A percentile compares a stretch with the other conserved stretches of the same genome.
These are phyloP conservation scores for Aurantiochytrium sp. DNA, from an alignment of 108 stramenopile species.

Conservation along the genomic window DNA sequence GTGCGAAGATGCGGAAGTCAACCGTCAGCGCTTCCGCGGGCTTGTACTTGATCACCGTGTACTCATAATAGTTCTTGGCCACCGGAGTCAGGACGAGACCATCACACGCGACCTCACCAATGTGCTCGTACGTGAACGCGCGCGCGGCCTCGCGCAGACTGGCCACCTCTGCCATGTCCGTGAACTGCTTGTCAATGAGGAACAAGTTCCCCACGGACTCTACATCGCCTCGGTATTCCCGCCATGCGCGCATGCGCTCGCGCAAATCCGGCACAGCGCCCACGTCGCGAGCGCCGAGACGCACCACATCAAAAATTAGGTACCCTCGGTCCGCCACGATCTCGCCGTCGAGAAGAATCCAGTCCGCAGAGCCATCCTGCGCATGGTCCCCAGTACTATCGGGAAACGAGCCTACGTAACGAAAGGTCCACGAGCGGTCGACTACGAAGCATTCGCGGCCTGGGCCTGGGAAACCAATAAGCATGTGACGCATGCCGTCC, in stretches of 20 bases:
- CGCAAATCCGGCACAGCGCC: background rate
- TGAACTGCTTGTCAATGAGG: background rate
- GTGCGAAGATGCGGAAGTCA: background rate
- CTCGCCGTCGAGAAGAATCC: slow-evolving; percentile 18
- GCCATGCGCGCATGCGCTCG: background rate
- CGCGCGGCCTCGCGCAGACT: background rate
- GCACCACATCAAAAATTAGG: slow-evolving; percentile 31
- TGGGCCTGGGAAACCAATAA: background rate
- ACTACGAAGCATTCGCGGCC: background rate
- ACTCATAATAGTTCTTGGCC: background rate
- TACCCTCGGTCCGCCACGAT: background rate
- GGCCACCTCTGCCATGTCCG: background rate
- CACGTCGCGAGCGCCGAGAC: slow-evolving; percentile 3
- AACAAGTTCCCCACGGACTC: background rate
- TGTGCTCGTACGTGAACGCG: background rate
- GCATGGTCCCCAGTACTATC: background rate
- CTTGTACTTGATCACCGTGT: slow-evolving; percentile 32
- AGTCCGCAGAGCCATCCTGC: background rate
- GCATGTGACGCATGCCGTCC: slow-evolving; percentile 25
- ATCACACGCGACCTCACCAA: background rate
- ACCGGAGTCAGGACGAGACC: slow-evolving; percentile 30
- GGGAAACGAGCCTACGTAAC: background rate
- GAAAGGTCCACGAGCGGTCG: background rate
- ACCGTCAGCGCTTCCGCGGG: background rate
- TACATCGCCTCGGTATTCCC: background rate